These are phyloP conservation scores for Anthoceros angustus DNA, from an alignment of 225 moss, liverwort and hornwort genomes.

Conservation along the genomic window DNA sequence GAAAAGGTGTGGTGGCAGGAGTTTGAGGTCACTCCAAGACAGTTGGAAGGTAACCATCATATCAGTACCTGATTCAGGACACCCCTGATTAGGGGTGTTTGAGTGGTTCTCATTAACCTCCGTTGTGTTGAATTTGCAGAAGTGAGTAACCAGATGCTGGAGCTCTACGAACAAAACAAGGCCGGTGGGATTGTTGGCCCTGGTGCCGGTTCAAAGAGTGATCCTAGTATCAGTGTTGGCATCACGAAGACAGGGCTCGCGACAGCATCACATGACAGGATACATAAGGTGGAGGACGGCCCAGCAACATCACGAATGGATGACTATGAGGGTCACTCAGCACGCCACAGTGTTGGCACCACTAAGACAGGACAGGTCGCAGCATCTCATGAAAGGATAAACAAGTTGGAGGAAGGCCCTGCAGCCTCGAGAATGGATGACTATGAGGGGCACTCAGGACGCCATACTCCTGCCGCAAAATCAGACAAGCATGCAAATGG, in stretches of 20 bases:
- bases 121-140: slow-evolving; percentile 34
- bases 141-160: slow-evolving; percentile 95
- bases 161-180: slow-evolving; percentile 91
- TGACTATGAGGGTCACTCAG: slow-evolving; percentile 31
- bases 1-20: slow-evolving; percentile 97
- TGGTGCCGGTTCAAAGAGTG: slow-evolving; percentile 15
- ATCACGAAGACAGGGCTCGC: slow-evolving; percentile 33
- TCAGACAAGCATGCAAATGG: slow-evolving; percentile 39
- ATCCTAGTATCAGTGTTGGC: slow-evolving; percentile 51
- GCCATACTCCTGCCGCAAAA: slow-evolving; percentile 35
- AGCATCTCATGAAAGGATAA: slow-evolving; percentile 21
- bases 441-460: slow-evolving; percentile 30
- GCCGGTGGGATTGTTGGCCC: slow-evolving; percentile 26
- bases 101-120: not conserved
- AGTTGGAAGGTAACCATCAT: slow-evolving; percentile 56
- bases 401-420: slow-evolving; percentile 40
- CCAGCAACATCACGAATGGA: slow-evolving; percentile 40
- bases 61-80: not conserved
- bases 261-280: slow-evolving; percentile 19
- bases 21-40: slow-evolving; percentile 74
- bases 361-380: slow-evolving; percentile 27
- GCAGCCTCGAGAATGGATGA: slow-evolving; percentile 53
- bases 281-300: slow-evolving; percentile 44
- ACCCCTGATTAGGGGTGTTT: not conserved
- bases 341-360: slow-evolving; percentile 44